Conservation (phyloP, 495 filamentous ascomycete species). For the Stereocaulon alpinum region DNA sequence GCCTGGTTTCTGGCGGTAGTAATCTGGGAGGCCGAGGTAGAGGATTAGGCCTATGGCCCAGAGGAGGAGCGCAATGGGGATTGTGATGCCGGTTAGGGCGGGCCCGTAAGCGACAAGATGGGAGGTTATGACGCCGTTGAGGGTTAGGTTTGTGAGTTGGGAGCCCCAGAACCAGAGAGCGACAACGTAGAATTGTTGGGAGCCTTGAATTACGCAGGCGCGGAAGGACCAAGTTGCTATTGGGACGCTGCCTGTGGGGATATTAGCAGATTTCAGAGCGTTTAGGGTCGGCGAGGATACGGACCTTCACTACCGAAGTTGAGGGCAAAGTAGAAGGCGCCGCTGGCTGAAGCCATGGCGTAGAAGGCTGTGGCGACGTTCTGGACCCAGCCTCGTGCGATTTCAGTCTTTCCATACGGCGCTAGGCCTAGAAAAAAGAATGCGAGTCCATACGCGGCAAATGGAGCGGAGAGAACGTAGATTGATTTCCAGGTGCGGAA, state of each 20-base stretch:
- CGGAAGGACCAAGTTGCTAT: conserved; percentile 55
- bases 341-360: conserved; percentile 47
- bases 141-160: conserved; percentile 28
- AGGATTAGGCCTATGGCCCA: conserved; percentile 43
- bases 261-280: too few species aligned
- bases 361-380: conserved; percentile 53
- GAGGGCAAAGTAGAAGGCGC: conserved; percentile 52
- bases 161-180: conserved; percentile 60
- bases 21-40: conserved; percentile 49
- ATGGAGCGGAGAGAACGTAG: conserved; percentile 46
- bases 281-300: neutral
- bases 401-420: conserved; percentile 29
- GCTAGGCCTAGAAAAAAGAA: conserved; percentile 50
- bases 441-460: conserved; percentile 48
- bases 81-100: conserved; percentile 35
- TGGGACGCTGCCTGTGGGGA: conserved; percentile 37
- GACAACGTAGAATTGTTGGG: conserved; percentile 52
- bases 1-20: conserved; percentile 58
- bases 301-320: conserved; percentile 56
- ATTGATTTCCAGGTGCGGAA: conserved; percentile 48
- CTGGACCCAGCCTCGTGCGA: conserved; percentile 40
- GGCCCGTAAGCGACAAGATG: conserved; percentile 24
- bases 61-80: conserved; percentile 42
- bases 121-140: conserved; percentile 21
- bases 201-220: conserved; percentile 52